Evolutionary conservation across 495 filamentous ascomycete genomes (phyloP), one percentile per base, ranked within the genome.

Genomic region (Penicillium cosmopolitanum): DNA sequence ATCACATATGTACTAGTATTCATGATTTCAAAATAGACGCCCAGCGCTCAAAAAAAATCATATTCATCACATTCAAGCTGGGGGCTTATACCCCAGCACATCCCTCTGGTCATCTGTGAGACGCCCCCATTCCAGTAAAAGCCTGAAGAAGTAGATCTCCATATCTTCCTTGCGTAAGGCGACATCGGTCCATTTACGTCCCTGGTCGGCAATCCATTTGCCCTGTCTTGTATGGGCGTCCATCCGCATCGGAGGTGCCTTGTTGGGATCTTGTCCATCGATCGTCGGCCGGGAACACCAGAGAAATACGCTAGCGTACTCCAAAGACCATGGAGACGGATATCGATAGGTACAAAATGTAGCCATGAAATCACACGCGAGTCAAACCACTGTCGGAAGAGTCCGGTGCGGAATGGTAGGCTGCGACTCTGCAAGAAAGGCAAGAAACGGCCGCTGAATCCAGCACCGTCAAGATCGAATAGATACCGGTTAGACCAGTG

Each of bases 381-480:
- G 53, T 88, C 87, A 67, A 84, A 92, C 91, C 91, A 95, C 61
- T 90, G 83, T 4, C 84, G 77, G 70, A 93, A 92, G 4, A 93
- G 74, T 0, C 85, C 80, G 0, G 78, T 75, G 35, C 85, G 80
- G 61, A 95, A 84, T 0, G 88, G 87, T 2, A 91, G 72, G 46
- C 79, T 84, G 58, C 72, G 72, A n/a, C 84, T 86, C 52, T 80
- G 79, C 21, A 88, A 73, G 62, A 93, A 84, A 2, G 83, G 82
- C 2, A 84, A 64, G 65, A 92, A 85, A 43, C 89, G 77, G 34
- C 85, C 82, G 18, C 72, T 81, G 69, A 89, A 85, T 13, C 88
- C 88, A 0, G 88, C 89, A 50, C 84, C 83, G 65, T 92, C 87
- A 4, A 83, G 75, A 67, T 95, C 91, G 57, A 90, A 77, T 11